Conservation (phyloP, 768 basidiomycete genomes). For the Suillus weaverae region DNA sequence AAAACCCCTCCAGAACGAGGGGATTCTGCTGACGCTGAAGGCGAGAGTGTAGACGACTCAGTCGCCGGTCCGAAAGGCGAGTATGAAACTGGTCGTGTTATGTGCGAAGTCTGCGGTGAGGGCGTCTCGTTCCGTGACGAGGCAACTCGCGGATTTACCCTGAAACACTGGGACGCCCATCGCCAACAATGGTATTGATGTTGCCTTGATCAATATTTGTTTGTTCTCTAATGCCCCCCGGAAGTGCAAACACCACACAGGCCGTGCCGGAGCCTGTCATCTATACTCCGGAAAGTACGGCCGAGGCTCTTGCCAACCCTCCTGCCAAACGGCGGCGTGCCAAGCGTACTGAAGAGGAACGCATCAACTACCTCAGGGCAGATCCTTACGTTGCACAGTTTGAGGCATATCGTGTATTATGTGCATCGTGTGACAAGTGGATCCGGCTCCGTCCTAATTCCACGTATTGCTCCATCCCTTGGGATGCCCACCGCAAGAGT, state of each 20-base stretch:
- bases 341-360: conserved; percentile 76
- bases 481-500: conserved; percentile 84
- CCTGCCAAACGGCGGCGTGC: conserved; percentile 67
- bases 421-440: conserved; percentile 83
- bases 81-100: conserved; percentile 65
- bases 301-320: conserved; percentile 45
- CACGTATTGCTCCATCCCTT: conserved; percentile 85
- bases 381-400: conserved; percentile 82
- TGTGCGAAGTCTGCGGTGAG: conserved; percentile 63
- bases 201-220: conserved; percentile 8
- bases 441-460: conserved; percentile 84
- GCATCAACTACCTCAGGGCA: conserved; percentile 63
- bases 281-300: conserved; percentile 43
- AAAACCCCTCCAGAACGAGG: conserved; percentile 33
- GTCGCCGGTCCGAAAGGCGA: conserved; percentile 42
- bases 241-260: conserved; percentile 33
- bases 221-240: conserved; percentile 9
- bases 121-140: conserved; percentile 70
- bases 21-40: conserved; percentile 17
- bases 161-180: conserved; percentile 72
- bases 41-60: conserved; percentile 12
- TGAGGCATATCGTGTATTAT: conserved; percentile 77
- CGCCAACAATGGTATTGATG: conserved; percentile 50
- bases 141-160: conserved; percentile 58
- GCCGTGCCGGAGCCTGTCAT: conserved; percentile 38